A percentile compares a stretch with the other conserved stretches of the same genome.
Conservation (phyloP, 768 basidiomycete species). For the Nidularia sp. region DNA sequence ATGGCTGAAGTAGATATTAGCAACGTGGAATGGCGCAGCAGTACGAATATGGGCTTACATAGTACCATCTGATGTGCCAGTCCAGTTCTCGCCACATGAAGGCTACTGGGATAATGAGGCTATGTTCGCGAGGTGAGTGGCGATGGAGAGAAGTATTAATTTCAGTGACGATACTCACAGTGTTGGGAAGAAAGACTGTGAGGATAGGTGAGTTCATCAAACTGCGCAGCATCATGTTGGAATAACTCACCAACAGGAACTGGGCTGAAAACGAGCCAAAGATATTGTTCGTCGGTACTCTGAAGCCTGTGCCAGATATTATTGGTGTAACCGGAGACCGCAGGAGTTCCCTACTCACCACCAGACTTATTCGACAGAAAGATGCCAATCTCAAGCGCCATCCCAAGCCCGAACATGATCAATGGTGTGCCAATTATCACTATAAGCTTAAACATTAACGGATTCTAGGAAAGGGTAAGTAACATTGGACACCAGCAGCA, state of each 20-base stretch:
- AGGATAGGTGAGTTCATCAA: conserved; percentile 1
- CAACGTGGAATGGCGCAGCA: background rate
- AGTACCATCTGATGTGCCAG: conserved; percentile 51
- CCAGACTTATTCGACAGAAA: conserved; percentile 33
- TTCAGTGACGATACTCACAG: conserved; percentile 20
- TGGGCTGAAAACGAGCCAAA: conserved; percentile 45
- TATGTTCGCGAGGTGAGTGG: conserved; percentile 6
- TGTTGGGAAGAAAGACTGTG: conserved; percentile 58
- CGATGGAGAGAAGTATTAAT: background rate
- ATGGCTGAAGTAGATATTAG: conserved; percentile 49
- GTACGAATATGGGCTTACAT: conserved; percentile 32
- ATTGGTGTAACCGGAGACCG: background rate
- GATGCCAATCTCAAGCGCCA: conserved; percentile 43
- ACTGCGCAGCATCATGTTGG: background rate
- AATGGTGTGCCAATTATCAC: conserved; percentile 34
- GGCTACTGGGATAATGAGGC: conserved; percentile 45
- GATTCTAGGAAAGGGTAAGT: conserved; percentile 18
- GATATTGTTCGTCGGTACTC: conserved; percentile 43
- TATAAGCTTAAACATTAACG: conserved; percentile 25
- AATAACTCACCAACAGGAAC: conserved; percentile 33
- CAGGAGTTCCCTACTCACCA: conserved; percentile 26
- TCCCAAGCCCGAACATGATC: conserved; percentile 40
- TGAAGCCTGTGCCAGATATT: conserved; percentile 37
- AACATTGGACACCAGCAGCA: background rate
- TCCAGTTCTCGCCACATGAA: conserved; percentile 49